phyloP scores from a whole-genome alignment of 2,329 filamentous ascomycete genomes.

The Ciborinia camelliae region DNA sequence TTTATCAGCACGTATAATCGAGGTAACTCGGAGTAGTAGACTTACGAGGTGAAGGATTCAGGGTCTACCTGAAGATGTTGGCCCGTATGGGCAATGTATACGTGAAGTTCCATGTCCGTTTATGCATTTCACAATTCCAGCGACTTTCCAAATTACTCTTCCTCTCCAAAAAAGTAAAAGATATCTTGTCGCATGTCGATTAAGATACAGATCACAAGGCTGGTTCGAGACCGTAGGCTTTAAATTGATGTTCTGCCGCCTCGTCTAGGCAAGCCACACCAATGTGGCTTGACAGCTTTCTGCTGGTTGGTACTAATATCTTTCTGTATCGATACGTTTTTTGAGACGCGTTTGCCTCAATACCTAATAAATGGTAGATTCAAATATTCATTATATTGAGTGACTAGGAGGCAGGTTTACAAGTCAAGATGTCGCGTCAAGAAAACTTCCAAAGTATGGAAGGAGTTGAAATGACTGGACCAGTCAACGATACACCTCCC shows the following conservation, averaged over 20 bases:
- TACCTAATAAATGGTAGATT: neutral
- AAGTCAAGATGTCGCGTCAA: slow-evolving; percentile 10
- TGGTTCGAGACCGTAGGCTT: neutral
- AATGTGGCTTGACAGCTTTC: slow-evolving; percentile 18
- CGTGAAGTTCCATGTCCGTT: slow-evolving; percentile 75
- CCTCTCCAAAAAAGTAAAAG: slow-evolving; percentile 20
- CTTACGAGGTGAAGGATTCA: slow-evolving; percentile 70
- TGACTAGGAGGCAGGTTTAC: neutral
- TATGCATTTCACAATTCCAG: slow-evolving; percentile 33
- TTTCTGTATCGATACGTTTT: neutral
- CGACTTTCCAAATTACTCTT: slow-evolving; percentile 27
- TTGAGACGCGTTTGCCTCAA: neutral
- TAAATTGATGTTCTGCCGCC: slow-evolving; percentile 2
- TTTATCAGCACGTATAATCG: slow-evolving; percentile 14
- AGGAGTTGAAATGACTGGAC: slow-evolving; percentile 28
- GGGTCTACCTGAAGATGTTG: slow-evolving; percentile 78
- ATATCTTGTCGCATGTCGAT: slow-evolving; percentile 26
- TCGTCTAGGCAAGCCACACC: slow-evolving; percentile 16
- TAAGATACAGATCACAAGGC: slow-evolving; percentile 25
- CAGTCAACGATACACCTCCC: slow-evolving; percentile 40
- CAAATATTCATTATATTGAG: neutral
- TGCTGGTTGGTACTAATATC: neutral
- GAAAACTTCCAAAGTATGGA: slow-evolving; percentile 29
- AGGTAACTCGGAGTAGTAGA: slow-evolving; percentile 26
- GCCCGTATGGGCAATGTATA: slow-evolving; percentile 91